These are phyloP conservation scores for Rubia balearica DNA, from an alignment of 305 asterid species.

Conservation along the genomic window DNA sequence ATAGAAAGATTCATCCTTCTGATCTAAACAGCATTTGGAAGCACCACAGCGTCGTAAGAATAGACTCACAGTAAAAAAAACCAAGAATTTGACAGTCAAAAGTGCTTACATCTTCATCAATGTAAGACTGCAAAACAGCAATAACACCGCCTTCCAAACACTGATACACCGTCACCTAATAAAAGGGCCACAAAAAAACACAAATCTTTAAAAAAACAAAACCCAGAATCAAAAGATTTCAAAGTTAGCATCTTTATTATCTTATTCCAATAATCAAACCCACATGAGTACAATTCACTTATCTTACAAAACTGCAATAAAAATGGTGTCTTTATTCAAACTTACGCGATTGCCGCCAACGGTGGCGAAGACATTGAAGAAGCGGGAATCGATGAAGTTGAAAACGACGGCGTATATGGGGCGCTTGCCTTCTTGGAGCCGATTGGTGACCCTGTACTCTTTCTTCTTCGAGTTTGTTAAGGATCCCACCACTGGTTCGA, in stretches of 20 bases:
- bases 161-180: slow-evolving; percentile 86
- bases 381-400: slow-evolving; percentile 82
- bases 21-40: slow-evolving; percentile 42
- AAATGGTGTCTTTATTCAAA: background rate
- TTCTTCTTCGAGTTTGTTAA: slow-evolving; percentile 62
- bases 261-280: background rate
- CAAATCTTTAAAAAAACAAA: background rate
- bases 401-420: slow-evolving; percentile 87
- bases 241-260: slow-evolving; percentile 7
- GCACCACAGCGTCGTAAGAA: slow-evolving; percentile 31
- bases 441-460: slow-evolving; percentile 78
- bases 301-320: background rate
- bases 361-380: slow-evolving; percentile 86
- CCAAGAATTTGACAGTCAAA: slow-evolving; percentile 13
- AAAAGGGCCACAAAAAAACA: background rate
- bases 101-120: slow-evolving; percentile 81
- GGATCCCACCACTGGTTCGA: slow-evolving; percentile 79
- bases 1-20: slow-evolving; percentile 96
- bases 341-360: slow-evolving; percentile 86
- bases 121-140: slow-evolving; percentile 92
- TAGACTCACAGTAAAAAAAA: slow-evolving; percentile 2
- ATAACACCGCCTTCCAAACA: slow-evolving; percentile 86
- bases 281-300: background rate
- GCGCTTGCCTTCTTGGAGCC: slow-evolving; percentile 92
- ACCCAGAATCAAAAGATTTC: background rate